These are phyloP conservation scores for Porodaedalea pini DNA, from an alignment of 1,284 basidiomycete genomes.

Conservation along the genomic window DNA sequence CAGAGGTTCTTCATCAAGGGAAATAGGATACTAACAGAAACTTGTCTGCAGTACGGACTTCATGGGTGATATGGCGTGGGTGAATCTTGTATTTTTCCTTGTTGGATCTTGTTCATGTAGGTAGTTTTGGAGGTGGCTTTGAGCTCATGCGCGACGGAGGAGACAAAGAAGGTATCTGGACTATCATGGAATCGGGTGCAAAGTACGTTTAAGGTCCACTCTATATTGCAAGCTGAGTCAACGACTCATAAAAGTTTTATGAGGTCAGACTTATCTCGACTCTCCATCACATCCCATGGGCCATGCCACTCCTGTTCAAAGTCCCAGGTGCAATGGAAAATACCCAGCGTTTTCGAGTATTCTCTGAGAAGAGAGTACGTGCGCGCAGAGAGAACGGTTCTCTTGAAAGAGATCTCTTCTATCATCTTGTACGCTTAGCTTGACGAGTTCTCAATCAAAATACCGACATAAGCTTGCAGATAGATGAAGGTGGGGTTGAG, in stretches of 20 bases:
- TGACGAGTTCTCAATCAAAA: too few relatives aligned
- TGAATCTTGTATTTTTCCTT: background rate
- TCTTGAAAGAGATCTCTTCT: conserved; percentile 35
- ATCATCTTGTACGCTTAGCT: conserved; percentile 33
- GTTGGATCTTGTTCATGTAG: background rate
- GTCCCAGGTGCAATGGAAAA: background rate
- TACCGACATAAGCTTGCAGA: too few relatives aligned
- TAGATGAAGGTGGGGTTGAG: conserved; percentile 30
- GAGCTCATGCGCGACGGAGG: conserved; percentile 30
- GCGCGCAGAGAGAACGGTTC: conserved; percentile 25
- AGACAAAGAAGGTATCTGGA: conserved; percentile 12
- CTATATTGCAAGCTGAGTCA: background rate
- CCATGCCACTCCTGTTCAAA: background rate
- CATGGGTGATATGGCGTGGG: conserved; percentile 37
- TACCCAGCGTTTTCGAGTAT: background rate
- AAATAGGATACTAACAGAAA: conserved; percentile 30
- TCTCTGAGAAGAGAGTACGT: background rate
- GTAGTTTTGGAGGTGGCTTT: conserved; percentile 31
- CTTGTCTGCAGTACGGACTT: conserved; percentile 32
- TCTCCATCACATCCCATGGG: conserved; percentile 15
- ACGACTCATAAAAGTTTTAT: background rate
- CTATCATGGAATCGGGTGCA: background rate
- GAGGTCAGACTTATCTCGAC: background rate
- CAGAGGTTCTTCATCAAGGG: too few relatives aligned
- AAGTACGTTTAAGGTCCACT: background rate